Conservation (phyloP, 2,329 filamentous ascomycete species). For the Botrytis fragariae region DNA sequence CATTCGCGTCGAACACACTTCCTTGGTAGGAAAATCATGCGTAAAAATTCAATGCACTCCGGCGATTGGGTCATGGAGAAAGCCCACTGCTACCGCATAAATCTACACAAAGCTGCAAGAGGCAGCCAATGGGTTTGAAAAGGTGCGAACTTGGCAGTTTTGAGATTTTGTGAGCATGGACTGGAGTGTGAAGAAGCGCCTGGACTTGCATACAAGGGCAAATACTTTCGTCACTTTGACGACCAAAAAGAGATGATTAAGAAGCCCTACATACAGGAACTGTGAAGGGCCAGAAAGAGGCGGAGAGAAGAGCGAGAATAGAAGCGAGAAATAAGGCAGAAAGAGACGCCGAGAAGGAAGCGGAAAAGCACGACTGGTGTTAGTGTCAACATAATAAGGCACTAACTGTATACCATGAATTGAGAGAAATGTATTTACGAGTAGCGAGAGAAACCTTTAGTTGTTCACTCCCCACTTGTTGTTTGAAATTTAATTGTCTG, state of each 20-base stretch:
- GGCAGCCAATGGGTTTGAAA: accelerated
- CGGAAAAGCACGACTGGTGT: not conserved
- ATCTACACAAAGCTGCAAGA: not conserved
- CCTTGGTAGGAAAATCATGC: not conserved
- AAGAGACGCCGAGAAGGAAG: not conserved
- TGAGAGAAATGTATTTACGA: not conserved
- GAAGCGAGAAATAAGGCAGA: not conserved
- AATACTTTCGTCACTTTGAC: not conserved
- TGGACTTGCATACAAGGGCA: not conserved
- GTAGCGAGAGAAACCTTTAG: not conserved
- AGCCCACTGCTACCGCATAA: not conserved
- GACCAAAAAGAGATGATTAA: not conserved
- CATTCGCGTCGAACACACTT: not conserved
- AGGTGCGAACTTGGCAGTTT: not conserved
- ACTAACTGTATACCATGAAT: not conserved
- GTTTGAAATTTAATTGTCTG: not conserved
- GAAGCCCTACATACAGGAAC: not conserved
- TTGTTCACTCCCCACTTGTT: not conserved
- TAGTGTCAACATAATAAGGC: not conserved
- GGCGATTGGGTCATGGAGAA: not conserved
- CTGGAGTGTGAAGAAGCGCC: not conserved
- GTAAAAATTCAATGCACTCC: not conserved
- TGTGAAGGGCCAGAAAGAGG: not conserved
- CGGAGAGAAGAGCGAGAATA: not conserved
- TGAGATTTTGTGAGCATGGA: not conserved